phyloP scores from a whole-genome alignment of 805 yeast genomes.

The Grigorovia transvaalensis region DNA sequence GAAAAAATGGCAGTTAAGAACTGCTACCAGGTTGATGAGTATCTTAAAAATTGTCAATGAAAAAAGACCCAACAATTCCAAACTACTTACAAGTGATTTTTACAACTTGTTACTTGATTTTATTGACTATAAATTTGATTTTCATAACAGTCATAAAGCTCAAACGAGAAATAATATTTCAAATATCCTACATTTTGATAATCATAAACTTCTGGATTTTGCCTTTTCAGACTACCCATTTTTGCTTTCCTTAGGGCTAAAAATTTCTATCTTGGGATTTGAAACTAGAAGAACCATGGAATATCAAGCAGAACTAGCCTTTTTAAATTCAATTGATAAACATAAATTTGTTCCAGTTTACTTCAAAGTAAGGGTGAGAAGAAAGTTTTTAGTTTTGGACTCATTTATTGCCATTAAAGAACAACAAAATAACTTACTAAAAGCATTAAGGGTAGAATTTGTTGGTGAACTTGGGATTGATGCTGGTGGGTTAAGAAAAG shows the following conservation, averaged over 20 bases:
- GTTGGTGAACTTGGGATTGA: constrained; percentile 87
- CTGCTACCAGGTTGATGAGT: constrained; percentile 52
- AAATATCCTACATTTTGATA: not conserved
- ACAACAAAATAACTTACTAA: constrained; percentile 52
- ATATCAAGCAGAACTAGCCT: constrained; percentile 80
- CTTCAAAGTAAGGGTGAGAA: constrained; percentile 56
- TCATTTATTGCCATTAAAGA: constrained; percentile 55
- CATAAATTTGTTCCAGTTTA: constrained; percentile 54
- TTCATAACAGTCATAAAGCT: constrained; percentile 54
- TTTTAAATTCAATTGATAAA: constrained; percentile 59
- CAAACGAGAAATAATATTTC: not conserved
- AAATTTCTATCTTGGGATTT: constrained; percentile 68
- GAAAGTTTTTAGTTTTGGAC: constrained; percentile 60
- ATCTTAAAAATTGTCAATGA: constrained; percentile 45
- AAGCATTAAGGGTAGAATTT: constrained; percentile 70
- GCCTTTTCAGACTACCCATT: constrained; percentile 79
- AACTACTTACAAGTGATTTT: constrained; percentile 29
- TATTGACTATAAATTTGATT: constrained; percentile 67
- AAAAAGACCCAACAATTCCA: constrained; percentile 3
- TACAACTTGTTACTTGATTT: constrained; percentile 78
- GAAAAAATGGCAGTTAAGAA: constrained; percentile 68
- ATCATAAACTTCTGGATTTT: constrained; percentile 6
- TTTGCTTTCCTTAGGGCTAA: constrained; percentile 68
- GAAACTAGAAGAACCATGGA: constrained; percentile 79
- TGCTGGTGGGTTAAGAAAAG: constrained; percentile 90